Evolutionary conservation across 2,329 filamentous ascomycete species (phyloP), one percentile per base, ranked within the genome.

Genomic region (Colletotrichum destructivum): DNA sequence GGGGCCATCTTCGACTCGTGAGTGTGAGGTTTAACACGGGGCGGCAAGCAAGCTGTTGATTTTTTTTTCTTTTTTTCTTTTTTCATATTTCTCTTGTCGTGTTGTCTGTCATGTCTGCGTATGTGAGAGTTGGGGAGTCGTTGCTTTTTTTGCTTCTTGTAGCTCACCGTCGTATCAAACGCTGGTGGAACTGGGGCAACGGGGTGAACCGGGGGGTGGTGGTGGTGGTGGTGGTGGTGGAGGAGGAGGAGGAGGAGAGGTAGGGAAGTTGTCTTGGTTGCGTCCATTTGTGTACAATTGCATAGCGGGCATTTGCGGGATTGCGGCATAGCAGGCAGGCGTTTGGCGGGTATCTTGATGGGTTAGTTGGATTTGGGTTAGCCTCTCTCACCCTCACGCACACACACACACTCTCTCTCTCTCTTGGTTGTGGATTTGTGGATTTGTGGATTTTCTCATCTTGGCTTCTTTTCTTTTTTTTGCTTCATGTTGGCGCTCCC

Each of bases 1-100:
- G 93, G 93, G 8, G 91, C 93, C 11, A 93, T 95, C 75, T 95
- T 91, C 83, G 93, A 95, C 73, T 84, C 83, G 61, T 84, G 54
- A 26, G 26, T 26, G 26, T 26, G 26, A 26, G 26, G 26, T 26
- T 26, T 26, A 4, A 26, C 26, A 26, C 26, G 26, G 26, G 4
- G 26, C 26, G 26, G 26, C 26, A 26, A 26, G 26, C 26, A 26
- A 26, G 26, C 26, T 26, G 26, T 4, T 26, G 26, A 26, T 26
- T 26, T 26, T 26, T 26, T 13, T 12, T n/a, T 4, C 8, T 7
- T 6, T 13, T 5, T 61, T 61, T 61, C 26, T 61, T 47, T 42
- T 26, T 7, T 26, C 3, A 26, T 26, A 4, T 26, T 4, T 26
- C 26, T 26, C 3, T 26, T 26, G 26, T 26, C 26, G 26, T 26